phyloP scores from a whole-genome alignment of 345 rosid species.

The Salix purpurea region DNA sequence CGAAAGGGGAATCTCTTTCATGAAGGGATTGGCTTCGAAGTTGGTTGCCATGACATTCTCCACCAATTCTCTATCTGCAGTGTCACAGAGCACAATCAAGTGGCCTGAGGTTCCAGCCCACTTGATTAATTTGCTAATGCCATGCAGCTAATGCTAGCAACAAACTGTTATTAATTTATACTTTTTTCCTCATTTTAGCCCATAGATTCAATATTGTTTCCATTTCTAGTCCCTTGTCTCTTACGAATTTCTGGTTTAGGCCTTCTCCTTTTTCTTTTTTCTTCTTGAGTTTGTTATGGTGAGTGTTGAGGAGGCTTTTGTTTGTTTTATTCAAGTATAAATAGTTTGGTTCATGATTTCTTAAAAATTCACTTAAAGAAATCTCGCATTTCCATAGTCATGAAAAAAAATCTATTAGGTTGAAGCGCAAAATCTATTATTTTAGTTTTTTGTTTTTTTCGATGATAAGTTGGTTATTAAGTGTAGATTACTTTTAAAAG shows the following conservation, averaged over 20 bases:
- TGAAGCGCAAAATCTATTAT: no score
- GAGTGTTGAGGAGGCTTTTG: no score
- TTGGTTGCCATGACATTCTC: not conserved
- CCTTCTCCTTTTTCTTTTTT: no score
- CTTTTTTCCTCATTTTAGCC: not conserved
- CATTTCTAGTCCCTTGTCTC: not conserved
- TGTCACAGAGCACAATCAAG: not conserved
- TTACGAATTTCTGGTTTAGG: no score
- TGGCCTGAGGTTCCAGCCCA: not conserved
- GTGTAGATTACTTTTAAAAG: no score
- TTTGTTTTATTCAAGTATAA: no score
- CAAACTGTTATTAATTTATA: not conserved
- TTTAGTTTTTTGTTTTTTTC: accelerated
- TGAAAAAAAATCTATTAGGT: no score
- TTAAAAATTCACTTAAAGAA: no score
- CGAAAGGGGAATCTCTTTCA: no score
- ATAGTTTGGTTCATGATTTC: no score
- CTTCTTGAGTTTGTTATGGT: not conserved
- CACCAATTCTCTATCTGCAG: not conserved
- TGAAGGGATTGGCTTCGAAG: not conserved
- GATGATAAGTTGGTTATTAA: no score
- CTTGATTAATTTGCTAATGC: not conserved
- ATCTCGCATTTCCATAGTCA: no score
- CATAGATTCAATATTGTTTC: not conserved
- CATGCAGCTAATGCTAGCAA: not conserved